Conservation (phyloP, 257 asterid genomes). For the Penstemon newberryi region DNA sequence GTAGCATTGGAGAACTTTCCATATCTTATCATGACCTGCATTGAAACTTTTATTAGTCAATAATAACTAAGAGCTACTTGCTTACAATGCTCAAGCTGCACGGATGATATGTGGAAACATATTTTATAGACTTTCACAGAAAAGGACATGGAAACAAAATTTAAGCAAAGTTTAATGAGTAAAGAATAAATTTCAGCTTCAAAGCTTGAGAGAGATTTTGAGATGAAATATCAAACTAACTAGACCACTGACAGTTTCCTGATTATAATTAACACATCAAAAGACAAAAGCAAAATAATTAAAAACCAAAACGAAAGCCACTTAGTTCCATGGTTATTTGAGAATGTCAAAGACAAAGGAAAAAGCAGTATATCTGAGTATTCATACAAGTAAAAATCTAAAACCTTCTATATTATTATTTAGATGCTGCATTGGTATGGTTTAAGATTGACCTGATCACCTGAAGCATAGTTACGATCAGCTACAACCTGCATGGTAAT, state of each 20-base stretch:
- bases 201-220: background rate
- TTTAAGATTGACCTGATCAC: slow-evolving; percentile 60
- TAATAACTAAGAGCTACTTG: background rate
- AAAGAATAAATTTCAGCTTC: background rate
- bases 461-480: slow-evolving; percentile 58
- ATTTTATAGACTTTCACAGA: background rate
- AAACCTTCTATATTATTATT: background rate
- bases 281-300: background rate
- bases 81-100: slow-evolving; percentile 4
- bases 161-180: background rate
- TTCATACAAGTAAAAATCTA: background rate
- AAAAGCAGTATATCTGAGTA: background rate
- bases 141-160: slow-evolving; percentile 5
- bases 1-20: slow-evolving; percentile 74
- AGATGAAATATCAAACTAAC: slow-evolving; percentile 9
- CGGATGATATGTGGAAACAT: background rate
- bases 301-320: background rate
- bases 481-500: slow-evolving; percentile 60
- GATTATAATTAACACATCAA: background rate
- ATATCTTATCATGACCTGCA: slow-evolving; percentile 65
- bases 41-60: background rate
- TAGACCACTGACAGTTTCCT: background rate
- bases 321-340: background rate
- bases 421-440: slow-evolving; percentile 2
- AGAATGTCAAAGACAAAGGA: background rate